Base-by-base conservation (phyloP, 495 filamentous ascomycete species). In the Talaromyces adpressus region DNA sequence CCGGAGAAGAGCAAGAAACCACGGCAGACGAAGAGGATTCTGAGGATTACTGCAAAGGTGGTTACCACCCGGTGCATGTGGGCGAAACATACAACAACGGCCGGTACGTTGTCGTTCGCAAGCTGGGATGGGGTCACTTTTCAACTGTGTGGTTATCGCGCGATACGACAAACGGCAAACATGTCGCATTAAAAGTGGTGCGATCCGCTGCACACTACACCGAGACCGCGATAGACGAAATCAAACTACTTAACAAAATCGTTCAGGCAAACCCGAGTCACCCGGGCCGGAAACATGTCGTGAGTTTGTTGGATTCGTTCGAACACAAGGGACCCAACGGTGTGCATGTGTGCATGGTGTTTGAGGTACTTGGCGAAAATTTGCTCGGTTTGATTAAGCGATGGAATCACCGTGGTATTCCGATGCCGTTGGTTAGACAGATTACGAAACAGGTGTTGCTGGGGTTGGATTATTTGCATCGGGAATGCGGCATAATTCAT, bases 401-500 rank as follows among this genome's bases (percentile, higher is more conserved):
- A 63, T 98, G 94, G 91, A 97, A 98, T 68, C 94, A 98, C 72
- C 84, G 94, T 32, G 94, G 94, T 29, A 98, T 98, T 59, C 94
- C 94, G 30, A 96, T 96, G 88, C 83, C 89, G 20, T 82, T 98
- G 32, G 94, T 98, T 66, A 96, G 96, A 78, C 94, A 98, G 75
- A 98, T 98, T 75, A 93, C 95, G 2, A 98, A 98, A 74, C 94
- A 98, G 74, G 94, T 98, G 14, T 82, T 98, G 61, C 82, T 98
- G 53, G 94, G 94, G 4, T 80, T 98, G 54, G 94, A 98, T 70
- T 98, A 98, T 73, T 82, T 98, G 22, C 94, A 98, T 68, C 87
- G 94, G 57, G 94, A 98, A 76, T 98, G 94, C 79, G 95, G 95
- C 65, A 98, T 98, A 75, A 98, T 98, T 67, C 94, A 98, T 75